Base-by-base conservation (phyloP, 1,284 basidiomycete species). In the Trichosporon coremiiforme region DNA sequence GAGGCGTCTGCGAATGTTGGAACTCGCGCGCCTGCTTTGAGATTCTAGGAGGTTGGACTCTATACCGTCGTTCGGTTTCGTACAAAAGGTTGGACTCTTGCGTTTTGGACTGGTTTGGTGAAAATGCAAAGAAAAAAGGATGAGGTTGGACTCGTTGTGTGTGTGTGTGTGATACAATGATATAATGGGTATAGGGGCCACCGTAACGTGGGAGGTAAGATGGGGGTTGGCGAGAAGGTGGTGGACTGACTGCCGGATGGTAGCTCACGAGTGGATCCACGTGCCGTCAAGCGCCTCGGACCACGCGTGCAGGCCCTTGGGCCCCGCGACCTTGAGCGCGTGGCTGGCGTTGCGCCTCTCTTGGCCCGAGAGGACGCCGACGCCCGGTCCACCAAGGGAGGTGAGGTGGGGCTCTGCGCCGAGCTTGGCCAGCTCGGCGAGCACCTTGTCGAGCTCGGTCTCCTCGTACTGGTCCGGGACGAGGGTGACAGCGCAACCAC, bases 401-500 rank as follows among this genome's bases (percentile, higher is more conserved):
- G 95, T 95, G 72, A 94, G 86, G 86, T 98, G 95, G 29, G 95
- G 91, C 76, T 89, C 88, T 85, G 93, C 98, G 47, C 88, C 89
- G 64, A 89, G 87, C 64, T 84, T 84, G 71, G 85, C 81, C 72
- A 97, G 88, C 13, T 87, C 85, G 13, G 83, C 77, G 67, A 90
- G 85, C 72, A 95, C 87, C 70, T 85, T 82, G 53, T 86, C 79
- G 36, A 95, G 85, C 41, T 85, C 77, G 15, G 86, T 84, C 66
- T 88, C 86, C 65, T 88, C 82, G 85, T 93, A 90, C 73, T 89
- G 91, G 84, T 98, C 94, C 66, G 95, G 95, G 66, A 99, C 87
- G 38, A 99, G 88, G 5, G 95, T 98, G 33, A 99, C 94, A 1
- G 96, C 92, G 79, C 97, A 99, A 17, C 97, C 97, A 17, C 97